Base-by-base conservation (phyloP, 805 yeast genomes). In the Cephaloascus albidus region DNA sequence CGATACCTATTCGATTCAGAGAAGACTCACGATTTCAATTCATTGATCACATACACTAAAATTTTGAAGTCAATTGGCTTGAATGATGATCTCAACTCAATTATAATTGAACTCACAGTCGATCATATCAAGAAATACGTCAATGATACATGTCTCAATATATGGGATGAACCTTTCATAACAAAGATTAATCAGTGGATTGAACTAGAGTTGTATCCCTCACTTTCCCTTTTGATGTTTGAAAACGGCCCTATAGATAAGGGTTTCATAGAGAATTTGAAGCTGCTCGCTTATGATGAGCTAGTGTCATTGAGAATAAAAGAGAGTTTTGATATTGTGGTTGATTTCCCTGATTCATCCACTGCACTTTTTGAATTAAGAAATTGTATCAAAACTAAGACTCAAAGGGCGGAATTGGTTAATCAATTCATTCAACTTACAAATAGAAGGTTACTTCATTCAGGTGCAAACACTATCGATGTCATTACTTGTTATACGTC, bases 401-500 rank as follows among this genome's bases (percentile, higher is more conserved):
- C 54, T 19, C 83, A 81, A 40, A 59, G 88, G 41, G 56, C 74
- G 2, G 53, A 56, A 6, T 55, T 81, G 3, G 83, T 81, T 3
- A 59, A 60, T 10, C 52, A 57, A 0, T 85, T 82, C 45, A 72
- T 70, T 5, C 43, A 48, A 0, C 49, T 60, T 2, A 74, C 83
- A 40, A 53, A 63, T 18, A 51, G 48, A 27, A 54, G 70, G 27
- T 53, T 88, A 10, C 62, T 89, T 17, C 93, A 86, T 49, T 82
- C 95, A 3, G 95, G 96, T 17, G 73, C 83, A 1, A 78, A 83
- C 47, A 90, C 97, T 0, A 69, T 71, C 3, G 85, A 80, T 38
- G 78, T 87, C 5, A 72, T 90, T 19, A 59, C 74, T 2, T 75
- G 72, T 39, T 90, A 85, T 52, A 77, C 84, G 3, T 74, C 78